Evolutionary conservation across 176 grass and related monocot species (phyloP), one percentile per base, ranked within the genome.

Genomic region (Carex littledalei): DNA sequence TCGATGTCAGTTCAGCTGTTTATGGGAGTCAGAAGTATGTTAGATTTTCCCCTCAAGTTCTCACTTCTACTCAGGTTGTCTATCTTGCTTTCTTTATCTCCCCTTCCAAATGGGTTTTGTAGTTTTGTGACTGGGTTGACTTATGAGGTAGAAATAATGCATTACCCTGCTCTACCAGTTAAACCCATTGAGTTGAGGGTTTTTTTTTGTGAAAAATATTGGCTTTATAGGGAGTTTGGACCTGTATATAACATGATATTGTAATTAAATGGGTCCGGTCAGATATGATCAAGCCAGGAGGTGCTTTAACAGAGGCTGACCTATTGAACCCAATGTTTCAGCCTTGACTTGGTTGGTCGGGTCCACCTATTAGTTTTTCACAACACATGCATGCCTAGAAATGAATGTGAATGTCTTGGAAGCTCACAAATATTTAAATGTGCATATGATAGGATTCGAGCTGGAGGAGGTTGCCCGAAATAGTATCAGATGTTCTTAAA

Each of bases 1-100:
- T 98, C 79, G 93, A 98, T 80, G 88, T 98, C 89, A 98, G 96
- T 87, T 88, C 91, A 81, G 93, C 96, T 89, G 91, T 98, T 43
- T 98, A 93, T 85, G 91, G 93, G 7, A 98, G 96, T 85, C 93
- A 95, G 67, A 75, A 90, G 1, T 95, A 95, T 67, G 83, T 84
- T 81, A 87, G 96, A 62, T 98, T 98, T 92, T 95, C 93, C 83
- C 91, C 91, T 72, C 85, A 91, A 79, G 89, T 95, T 81, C 88
- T 98, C 49, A 89, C 91, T 34, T 86, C 85, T 39, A 67, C 87
- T 84, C 92, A 94, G 90, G 96, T 95, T 87, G 18, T 26, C 61
- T 81, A 32, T 52, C 16, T 37, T 6, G 31, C 54, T 22, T 24
- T 24, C 43, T 24, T 18, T 68, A 47, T 6, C 5, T 14, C 6